phyloP scores from a whole-genome alignment of 495 filamentous ascomycete species.

The Stereocaulon alpinum region DNA sequence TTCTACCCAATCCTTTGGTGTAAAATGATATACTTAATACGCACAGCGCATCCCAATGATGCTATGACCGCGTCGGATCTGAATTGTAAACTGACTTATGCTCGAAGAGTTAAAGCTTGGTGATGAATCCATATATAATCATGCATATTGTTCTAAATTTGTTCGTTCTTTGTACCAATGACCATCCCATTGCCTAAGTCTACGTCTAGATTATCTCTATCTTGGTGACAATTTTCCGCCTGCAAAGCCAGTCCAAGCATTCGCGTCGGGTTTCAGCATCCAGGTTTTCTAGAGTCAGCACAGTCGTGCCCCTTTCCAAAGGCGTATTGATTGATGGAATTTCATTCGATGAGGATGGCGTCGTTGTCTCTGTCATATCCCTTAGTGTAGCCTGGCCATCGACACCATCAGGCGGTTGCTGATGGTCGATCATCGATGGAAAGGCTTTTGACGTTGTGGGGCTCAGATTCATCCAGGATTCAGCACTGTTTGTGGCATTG shows the following conservation, averaged over 20 bases:
- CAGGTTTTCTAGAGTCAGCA: constrained; percentile 5
- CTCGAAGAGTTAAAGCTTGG: no score
- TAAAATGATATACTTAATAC: no score
- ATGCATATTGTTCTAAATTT: no score
- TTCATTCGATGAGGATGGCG: background rate
- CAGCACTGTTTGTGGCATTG: background rate
- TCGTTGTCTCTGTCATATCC: background rate
- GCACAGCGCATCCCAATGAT: no score
- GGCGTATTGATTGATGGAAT: background rate
- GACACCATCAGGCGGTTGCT: background rate
- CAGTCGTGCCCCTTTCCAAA: background rate
- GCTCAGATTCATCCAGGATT: background rate
- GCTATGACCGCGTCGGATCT: no score
- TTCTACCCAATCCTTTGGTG: no score
- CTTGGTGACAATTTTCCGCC: constrained; percentile 1
- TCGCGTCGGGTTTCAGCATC: constrained; percentile 2
- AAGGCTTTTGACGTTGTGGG: background rate
- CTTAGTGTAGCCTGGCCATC: background rate
- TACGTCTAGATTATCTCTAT: background rate
- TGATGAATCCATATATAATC: no score
- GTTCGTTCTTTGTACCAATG: no score
- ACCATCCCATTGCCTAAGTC: no score
- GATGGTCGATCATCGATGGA: background rate
- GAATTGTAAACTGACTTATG: no score
- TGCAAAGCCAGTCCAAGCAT: background rate